Conservation (phyloP, 768 basidiomycete genomes). For the Mycena olivaceomarginata region DNA sequence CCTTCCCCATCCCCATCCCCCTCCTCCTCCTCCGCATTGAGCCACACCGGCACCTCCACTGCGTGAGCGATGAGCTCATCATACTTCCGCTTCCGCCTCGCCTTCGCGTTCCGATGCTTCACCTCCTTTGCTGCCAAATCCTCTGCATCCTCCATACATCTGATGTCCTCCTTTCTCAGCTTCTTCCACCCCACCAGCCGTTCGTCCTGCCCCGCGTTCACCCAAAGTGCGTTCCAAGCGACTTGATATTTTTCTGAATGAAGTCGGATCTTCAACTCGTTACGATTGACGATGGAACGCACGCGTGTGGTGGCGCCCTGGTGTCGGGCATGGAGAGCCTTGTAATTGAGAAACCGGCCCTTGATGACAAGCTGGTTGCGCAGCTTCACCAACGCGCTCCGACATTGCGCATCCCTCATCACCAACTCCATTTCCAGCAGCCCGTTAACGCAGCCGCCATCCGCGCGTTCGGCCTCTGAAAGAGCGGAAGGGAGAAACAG, state of each 20-base stretch:
- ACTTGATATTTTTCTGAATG: not conserved
- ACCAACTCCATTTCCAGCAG: not conserved
- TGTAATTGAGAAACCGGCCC: not conserved
- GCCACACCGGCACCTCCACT: no score
- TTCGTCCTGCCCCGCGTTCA: not conserved
- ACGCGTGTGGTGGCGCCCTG: not conserved
- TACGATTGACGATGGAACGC: not conserved
- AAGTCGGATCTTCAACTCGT: not conserved
- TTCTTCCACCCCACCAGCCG: not conserved
- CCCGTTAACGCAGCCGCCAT: not conserved
- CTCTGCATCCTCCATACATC: no score
- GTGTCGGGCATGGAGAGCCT: not conserved
- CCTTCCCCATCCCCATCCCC: no score
- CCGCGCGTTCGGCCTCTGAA: not conserved
- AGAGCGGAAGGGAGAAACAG: constrained; percentile 2
- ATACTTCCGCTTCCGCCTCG: no score
- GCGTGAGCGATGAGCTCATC: no score
- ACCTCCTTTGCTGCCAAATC: no score
- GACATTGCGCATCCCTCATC: not conserved
- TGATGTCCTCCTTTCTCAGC: no score
- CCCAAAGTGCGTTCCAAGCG: not conserved
- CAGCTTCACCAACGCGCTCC: not conserved
- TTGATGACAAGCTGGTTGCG: not conserved
- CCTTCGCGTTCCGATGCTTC: no score
- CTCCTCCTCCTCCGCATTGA: no score